phyloP scores from a whole-genome alignment of 2,329 filamentous ascomycete genomes.

The Dendrostoma leiphaemia region DNA sequence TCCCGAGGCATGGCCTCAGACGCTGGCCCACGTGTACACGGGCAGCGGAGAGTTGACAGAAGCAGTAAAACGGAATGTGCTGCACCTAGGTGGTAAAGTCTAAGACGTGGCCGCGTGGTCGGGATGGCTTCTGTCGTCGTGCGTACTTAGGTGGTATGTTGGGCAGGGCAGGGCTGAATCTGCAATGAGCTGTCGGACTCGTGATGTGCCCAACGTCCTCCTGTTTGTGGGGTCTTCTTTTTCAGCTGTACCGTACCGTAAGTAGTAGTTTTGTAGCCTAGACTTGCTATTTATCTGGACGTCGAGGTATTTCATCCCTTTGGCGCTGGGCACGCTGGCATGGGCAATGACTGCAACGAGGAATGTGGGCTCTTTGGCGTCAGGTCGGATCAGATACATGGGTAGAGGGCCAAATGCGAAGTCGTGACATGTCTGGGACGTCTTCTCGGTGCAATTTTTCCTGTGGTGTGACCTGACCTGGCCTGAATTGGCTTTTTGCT shows the following conservation, averaged over 20 bases:
- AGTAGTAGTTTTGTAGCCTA: too few species aligned
- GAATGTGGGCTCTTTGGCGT: background rate
- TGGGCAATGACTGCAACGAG: background rate
- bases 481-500: too few species aligned
- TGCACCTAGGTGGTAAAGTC: slow-evolving; percentile 51
- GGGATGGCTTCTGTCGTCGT: background rate
- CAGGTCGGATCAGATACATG: too few species aligned
- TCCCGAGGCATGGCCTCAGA: slow-evolving; percentile 54
- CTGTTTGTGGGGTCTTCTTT: background rate
- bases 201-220: too few species aligned
- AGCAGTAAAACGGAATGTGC: slow-evolving; percentile 50
- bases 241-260: too few species aligned
- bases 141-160: background rate
- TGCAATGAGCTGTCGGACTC: too few species aligned
- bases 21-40: slow-evolving; percentile 55
- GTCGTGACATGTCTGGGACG: too few species aligned
- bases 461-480: too few species aligned
- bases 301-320: background rate
- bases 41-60: slow-evolving; percentile 44
- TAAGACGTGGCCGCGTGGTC: slow-evolving; percentile 20
- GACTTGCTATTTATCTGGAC: too few species aligned
- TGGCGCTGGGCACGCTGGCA: background rate
- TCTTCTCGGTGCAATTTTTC: too few species aligned
- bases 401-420: too few species aligned
- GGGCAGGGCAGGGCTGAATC: background rate